A percentile compares a stretch with the other conserved stretches of the same genome.
Conservation (phyloP, 2,329 filamentous ascomycete species). For the Curvularia spicifera region DNA sequence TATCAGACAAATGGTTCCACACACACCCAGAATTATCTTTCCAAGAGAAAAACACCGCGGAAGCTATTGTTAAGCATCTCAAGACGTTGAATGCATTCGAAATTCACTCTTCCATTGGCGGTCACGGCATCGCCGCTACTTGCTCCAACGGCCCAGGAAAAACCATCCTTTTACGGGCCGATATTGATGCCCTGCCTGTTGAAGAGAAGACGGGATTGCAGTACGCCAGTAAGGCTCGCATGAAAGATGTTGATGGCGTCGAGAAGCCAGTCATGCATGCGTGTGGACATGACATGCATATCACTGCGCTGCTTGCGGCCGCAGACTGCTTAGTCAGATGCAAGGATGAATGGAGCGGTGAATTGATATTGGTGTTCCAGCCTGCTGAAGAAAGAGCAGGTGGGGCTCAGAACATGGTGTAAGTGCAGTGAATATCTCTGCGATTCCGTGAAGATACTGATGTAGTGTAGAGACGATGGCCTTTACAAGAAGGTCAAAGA, state of each 20-base stretch:
- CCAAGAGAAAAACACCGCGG: constrained; percentile 44
- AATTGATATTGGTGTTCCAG: constrained; percentile 69
- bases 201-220: constrained; percentile 61
- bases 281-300: constrained; percentile 69
- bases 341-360: constrained; percentile 64
- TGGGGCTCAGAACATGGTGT: constrained; percentile 68
- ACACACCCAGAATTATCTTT: constrained; percentile 46
- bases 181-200: constrained; percentile 68
- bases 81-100: constrained; percentile 47
- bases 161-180: constrained; percentile 65
- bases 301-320: constrained; percentile 63
- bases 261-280: constrained; percentile 69
- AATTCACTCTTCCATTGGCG: constrained; percentile 62
- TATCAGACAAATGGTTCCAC: constrained; percentile 45
- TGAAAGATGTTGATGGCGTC: constrained; percentile 55
- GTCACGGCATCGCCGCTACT: constrained; percentile 64
- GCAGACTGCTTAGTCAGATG: constrained; percentile 57
- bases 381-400: constrained; percentile 69
- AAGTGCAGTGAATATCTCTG: not conserved
- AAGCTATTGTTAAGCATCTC: constrained; percentile 38
- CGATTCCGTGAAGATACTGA: not conserved
- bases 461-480: constrained; percentile 54
- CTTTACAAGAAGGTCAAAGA: constrained; percentile 61
- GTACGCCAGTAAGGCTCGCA: constrained; percentile 61
- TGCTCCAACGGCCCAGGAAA: constrained; percentile 62